Base-by-base conservation (phyloP, 2,329 filamentous ascomycete species). In the Aaosphaeria pasadenensis region DNA sequence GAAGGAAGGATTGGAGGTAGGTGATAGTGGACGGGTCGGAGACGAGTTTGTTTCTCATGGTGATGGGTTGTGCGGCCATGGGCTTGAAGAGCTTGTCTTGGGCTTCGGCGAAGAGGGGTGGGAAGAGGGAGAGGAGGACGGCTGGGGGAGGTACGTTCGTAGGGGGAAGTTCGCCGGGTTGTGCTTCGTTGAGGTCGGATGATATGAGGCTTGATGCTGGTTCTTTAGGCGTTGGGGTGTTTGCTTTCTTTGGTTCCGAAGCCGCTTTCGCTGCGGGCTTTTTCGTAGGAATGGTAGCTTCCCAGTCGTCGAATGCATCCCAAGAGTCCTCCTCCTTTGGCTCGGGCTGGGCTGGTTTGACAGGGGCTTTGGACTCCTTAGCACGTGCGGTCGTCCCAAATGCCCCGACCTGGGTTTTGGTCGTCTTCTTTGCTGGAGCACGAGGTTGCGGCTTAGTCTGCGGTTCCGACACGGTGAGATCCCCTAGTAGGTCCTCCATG, bases 131-230 rank as follows among this genome's bases (percentile, higher is more conserved):
- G 24, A 97, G 78, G 11, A 97, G 76, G 17, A 95, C 79, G 1
- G 89, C 89, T 1, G 92, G 92, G 4, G 92, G 92, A 7, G 92
- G 92, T 6, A 96, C 84, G 62, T 96, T 96, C 13, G 85, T 89
- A 5, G 91, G 91, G 5, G 89, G 87, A 28, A 71, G 51, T 47
- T 69, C 65, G 30, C 55, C 59, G 11, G 63, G 56, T 43, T 55
- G 45, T 31, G 59, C 43, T 33, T 69, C 61, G 17, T 55, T 50
- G 7, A 51, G 45, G 3, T 39, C 48, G 7, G 59, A 54, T 6
- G 62, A 62, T 36, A 67, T 53, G 4, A 51, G 39, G 7, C 30
- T 5, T 7, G 46, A 41, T 32, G 7, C 44, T n/a, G 28, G 35
- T 36, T 7, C n/a, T 40, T 11, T 30, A 33, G 13, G 36, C 24